These are phyloP conservation scores for Termitomyces sp. DNA, from an alignment of 768 basidiomycete genomes.

Conservation along the genomic window DNA sequence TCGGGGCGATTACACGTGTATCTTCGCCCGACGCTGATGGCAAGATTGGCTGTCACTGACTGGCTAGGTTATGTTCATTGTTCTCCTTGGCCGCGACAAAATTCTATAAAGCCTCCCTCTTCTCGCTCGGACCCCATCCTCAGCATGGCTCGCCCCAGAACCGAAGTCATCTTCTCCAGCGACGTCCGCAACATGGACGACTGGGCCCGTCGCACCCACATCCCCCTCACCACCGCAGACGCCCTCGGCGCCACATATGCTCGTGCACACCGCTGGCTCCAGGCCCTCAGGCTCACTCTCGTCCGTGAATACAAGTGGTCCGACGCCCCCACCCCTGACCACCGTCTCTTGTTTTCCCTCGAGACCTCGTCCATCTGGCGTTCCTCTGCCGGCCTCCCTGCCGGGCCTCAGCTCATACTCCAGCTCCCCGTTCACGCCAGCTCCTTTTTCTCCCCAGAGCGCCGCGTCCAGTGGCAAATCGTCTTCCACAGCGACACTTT, in stretches of 20 bases:
- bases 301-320: constrained; percentile 70
- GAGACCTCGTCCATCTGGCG: constrained; percentile 79
- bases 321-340: constrained; percentile 55
- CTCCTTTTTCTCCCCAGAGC: constrained; percentile 83
- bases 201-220: constrained; percentile 77
- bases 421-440: constrained; percentile 77
- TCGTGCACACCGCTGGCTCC: constrained; percentile 74
- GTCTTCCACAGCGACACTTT: constrained; percentile 80
- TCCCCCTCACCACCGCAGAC: constrained; percentile 80
- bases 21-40: constrained; percentile 63
- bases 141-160: constrained; percentile 26
- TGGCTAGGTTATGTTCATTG: constrained; percentile 24
- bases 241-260: constrained; percentile 80
- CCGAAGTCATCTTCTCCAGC: constrained; percentile 74
- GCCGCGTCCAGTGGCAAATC: constrained; percentile 88
- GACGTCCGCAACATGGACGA: constrained; percentile 80
- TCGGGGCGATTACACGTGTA: constrained; percentile 74
- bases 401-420: constrained; percentile 68
- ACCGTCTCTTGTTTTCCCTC: constrained; percentile 75
- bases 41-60: constrained; percentile 30
- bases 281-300: constrained; percentile 58
- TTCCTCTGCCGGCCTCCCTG: constrained; percentile 71
- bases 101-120: constrained; percentile 7
- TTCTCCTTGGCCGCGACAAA: not conserved
- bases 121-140: constrained; percentile 10